Evolutionary conservation across 148 eudicot genomes (phyloP).

Genomic region (Chenopodium formosanum): DNA sequence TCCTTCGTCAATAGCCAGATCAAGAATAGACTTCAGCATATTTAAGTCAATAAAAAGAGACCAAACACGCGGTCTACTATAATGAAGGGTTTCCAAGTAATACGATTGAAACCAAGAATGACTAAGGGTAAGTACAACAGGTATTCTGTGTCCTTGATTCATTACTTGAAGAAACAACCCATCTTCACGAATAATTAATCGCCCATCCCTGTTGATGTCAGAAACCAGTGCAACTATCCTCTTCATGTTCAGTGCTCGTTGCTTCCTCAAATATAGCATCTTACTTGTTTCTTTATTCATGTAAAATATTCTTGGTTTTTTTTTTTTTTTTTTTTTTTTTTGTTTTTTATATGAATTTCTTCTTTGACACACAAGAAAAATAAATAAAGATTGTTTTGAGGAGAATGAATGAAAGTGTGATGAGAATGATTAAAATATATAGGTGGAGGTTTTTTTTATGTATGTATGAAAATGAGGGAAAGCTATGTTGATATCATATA

Average conservation of each 20-base stretch:
- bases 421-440: no score
- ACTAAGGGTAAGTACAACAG: neutral
- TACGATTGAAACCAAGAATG: neutral
- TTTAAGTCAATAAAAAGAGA: neutral
- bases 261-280: neutral
- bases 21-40: neutral
- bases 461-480: no score
- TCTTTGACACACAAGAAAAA: no score
- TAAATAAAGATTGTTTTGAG: no score
- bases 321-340: no score
- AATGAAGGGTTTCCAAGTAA: neutral
- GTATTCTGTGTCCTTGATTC: neutral
- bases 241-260: neutral
- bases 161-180: constrained; percentile 6
- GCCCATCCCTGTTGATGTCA: neutral
- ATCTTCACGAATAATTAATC: neutral
- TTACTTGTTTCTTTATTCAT: neutral
- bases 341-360: no score
- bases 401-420: no score
- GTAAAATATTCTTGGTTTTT: no score
- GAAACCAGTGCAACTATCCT: neutral
- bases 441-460: no score
- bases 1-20: neutral
- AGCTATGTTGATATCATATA: no score
- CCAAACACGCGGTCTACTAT: neutral